Evolutionary conservation across 805 yeast genomes (phyloP).

Genomic region (Metschnikowia lunata): DNA sequence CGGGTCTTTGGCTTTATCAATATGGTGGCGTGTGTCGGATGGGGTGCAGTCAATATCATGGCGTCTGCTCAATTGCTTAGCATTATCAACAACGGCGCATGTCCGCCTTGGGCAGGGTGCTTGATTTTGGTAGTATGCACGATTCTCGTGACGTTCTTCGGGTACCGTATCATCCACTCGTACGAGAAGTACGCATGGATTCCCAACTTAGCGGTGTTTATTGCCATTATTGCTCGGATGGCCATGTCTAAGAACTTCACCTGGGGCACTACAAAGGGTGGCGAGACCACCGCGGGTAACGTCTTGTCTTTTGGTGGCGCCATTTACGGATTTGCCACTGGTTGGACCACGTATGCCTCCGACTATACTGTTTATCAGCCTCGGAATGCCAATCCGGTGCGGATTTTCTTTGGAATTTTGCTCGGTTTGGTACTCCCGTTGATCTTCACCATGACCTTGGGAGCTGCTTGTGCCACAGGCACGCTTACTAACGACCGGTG

Average conservation of each 20-base stretch:
- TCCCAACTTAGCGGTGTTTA: constrained; percentile 68
- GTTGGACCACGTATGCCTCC: constrained; percentile 91
- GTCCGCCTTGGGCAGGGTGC: constrained; percentile 93
- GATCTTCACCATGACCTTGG: constrained; percentile 69
- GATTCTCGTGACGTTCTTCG: constrained; percentile 72
- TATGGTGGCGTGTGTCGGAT: constrained; percentile 83
- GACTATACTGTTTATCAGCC: constrained; percentile 91
- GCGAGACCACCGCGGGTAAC: constrained; percentile 66
- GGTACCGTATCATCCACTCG: constrained; percentile 74
- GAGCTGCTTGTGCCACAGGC: constrained; percentile 83
- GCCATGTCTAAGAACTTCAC: constrained; percentile 61
- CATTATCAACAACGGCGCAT: constrained; percentile 59
- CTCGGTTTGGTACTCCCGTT: constrained; percentile 66
- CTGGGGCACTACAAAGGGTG: constrained; percentile 33
- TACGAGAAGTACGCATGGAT: constrained; percentile 89
- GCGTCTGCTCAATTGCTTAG: constrained; percentile 81
- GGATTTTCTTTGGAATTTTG: constrained; percentile 60
- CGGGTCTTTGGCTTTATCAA: constrained; percentile 76
- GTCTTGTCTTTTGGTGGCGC: constrained; percentile 82
- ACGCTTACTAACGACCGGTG: constrained; percentile 41
- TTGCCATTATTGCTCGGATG: constrained; percentile 76
- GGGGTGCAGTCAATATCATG: constrained; percentile 93
- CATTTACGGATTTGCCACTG: constrained; percentile 83
- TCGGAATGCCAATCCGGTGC: constrained; percentile 51
- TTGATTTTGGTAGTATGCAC: constrained; percentile 65